phyloP scores from a whole-genome alignment of 352 stramenopile species.

The Pythium dissimile region DNA sequence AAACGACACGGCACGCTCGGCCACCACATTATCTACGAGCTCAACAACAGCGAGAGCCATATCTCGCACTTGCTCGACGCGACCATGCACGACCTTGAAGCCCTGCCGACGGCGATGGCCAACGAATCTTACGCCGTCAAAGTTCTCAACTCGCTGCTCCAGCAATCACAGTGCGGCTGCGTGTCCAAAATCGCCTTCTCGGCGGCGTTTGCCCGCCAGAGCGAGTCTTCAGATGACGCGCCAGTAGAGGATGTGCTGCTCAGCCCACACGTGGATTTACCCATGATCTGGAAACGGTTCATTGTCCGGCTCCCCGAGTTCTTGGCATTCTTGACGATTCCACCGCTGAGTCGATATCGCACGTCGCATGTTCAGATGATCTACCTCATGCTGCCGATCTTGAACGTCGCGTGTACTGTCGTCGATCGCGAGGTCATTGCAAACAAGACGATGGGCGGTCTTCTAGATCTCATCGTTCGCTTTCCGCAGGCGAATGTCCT shows the following conservation, averaged over 20 bases:
- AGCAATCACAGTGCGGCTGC: conserved; percentile 68
- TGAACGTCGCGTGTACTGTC: conserved; percentile 62
- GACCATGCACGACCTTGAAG: conserved; percentile 35
- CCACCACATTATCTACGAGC: conserved; percentile 38
- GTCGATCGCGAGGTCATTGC: conserved; percentile 46
- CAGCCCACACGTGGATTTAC: conserved; percentile 53
- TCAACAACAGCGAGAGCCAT: conserved; percentile 31
- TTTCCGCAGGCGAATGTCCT: conserved; percentile 88
- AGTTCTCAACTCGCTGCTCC: conserved; percentile 74
- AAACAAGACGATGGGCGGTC: conserved; percentile 34
- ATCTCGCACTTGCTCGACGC: conserved; percentile 41
- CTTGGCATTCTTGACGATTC: conserved; percentile 31
- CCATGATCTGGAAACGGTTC: conserved; percentile 62
- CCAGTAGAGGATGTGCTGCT: conserved; percentile 19
- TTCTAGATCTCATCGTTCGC: conserved; percentile 88
- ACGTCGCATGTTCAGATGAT: conserved; percentile 63
- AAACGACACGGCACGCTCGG: conserved; percentile 52
- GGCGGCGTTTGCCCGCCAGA: conserved; percentile 11
- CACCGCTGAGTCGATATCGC: conserved; percentile 38
- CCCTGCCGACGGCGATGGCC: conserved; percentile 53
- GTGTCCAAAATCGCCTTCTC: conserved; percentile 53
- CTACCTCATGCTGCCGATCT: conserved; percentile 72
- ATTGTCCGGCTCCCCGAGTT: conserved; percentile 38
- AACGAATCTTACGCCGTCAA: conserved; percentile 76
- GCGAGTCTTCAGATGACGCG: neutral